phyloP scores from a whole-genome alignment of 495 filamentous ascomycete genomes.

The Penicillium parvum region DNA sequence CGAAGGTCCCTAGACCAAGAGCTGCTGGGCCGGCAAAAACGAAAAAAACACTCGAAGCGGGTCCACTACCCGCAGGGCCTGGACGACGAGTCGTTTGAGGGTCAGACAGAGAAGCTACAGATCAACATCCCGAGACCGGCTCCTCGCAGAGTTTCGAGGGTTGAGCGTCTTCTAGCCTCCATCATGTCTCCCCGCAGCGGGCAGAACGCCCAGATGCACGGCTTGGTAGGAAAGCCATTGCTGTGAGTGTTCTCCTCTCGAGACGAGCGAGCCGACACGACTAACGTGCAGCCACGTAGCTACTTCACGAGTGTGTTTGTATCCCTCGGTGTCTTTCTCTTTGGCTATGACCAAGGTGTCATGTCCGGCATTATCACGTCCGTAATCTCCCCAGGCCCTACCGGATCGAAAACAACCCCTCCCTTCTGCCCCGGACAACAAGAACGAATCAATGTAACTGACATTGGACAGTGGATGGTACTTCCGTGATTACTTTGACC shows the following conservation, averaged over 20 bases:
- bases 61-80: slow-evolving; percentile 46
- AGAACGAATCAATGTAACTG: no score
- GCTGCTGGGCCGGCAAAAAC: slow-evolving; percentile 30
- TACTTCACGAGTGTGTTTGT: slow-evolving; percentile 99
- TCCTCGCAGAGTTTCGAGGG: slow-evolving; percentile 55
- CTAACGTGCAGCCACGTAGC: slow-evolving; percentile 48
- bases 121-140: slow-evolving; percentile 74
- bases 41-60: slow-evolving; percentile 42
- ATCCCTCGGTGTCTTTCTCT: slow-evolving; percentile 93
- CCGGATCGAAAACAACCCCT: no score
- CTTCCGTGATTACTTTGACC: slow-evolving; percentile 88
- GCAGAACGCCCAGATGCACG: slow-evolving; percentile 67
- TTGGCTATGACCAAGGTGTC: slow-evolving; percentile 98
- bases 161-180: slow-evolving; percentile 63
- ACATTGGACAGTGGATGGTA: slow-evolving; percentile 61
- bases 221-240: slow-evolving; percentile 91
- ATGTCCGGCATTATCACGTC: slow-evolving; percentile 99
- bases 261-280: background rate
- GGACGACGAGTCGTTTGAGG: slow-evolving; percentile 43
- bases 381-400: slow-evolving; percentile 30
- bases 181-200: slow-evolving; percentile 79
- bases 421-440: no score
- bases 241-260: slow-evolving; percentile 54
- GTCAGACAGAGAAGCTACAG: slow-evolving; percentile 63
- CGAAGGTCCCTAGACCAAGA: slow-evolving; percentile 59